phyloP scores from a whole-genome alignment of 306 rosid species.

The Inga laurina region DNA sequence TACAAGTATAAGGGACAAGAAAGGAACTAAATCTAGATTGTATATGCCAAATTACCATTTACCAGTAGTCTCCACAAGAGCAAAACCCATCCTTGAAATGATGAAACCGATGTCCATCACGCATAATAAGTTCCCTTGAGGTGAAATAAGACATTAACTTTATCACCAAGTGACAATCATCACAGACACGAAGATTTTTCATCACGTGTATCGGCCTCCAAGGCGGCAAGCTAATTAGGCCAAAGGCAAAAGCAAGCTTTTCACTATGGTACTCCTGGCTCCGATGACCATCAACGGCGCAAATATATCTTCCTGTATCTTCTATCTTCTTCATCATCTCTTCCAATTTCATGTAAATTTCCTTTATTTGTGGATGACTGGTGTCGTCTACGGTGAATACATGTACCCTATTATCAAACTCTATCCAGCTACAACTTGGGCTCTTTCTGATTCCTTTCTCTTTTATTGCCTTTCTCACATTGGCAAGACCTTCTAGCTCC shows the following conservation, averaged over 20 bases:
- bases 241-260: not conserved
- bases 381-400: constrained; percentile 46
- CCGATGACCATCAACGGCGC: constrained; percentile 3
- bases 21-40: not conserved
- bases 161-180: not conserved
- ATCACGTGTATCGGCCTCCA: not conserved
- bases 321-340: constrained; percentile 38
- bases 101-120: constrained; percentile 38
- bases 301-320: constrained; percentile 26
- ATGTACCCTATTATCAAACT: constrained; percentile 33
- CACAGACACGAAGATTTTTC: not conserved
- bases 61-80: constrained; percentile 42
- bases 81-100: constrained; percentile 39
- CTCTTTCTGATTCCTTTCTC: constrained; percentile 8
- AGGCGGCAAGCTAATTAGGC: not conserved
- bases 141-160: constrained; percentile 39
- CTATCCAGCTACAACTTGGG: constrained; percentile 14
- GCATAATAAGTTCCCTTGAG: constrained; percentile 38
- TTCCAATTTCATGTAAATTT: constrained; percentile 31
- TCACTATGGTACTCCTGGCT: constrained; percentile 24
- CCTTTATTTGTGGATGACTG: constrained; percentile 42
- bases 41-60: constrained; percentile 18
- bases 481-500: constrained; percentile 39
- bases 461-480: constrained; percentile 27
- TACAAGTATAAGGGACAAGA: not conserved